Evolutionary conservation across 306 rosid genomes (phyloP), one percentile per base, ranked within the genome.

Genomic region (Vigna reflexopilosa): DNA sequence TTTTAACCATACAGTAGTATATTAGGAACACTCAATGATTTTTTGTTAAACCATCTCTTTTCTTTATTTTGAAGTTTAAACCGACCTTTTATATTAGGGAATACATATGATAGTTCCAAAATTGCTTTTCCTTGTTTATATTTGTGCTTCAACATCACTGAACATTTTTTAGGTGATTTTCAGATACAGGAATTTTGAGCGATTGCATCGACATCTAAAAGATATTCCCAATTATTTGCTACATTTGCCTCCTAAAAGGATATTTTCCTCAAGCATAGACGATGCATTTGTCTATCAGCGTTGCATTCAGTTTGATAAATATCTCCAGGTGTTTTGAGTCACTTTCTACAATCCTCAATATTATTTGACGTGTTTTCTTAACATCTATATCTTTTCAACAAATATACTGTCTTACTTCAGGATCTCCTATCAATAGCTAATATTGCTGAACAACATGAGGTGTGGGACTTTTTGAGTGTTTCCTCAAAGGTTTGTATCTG

Each of bases 141-240:
- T 70, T 54, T 36, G 71, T 59, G 67, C 76, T 50, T 78, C 34
- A 61, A 62, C 74, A 16, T 52, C 17, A 40, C 70, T 26, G 50
- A 67, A n/a, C 52, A 58, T 64, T 79, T 44, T 40, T 63, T 84
- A 65, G 70, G 44, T 68, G 45, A 55, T 24, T 40, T 80, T 55
- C 90, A 96, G 99, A 79, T 96, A 93, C 84, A 90, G 99, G 81
- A 96, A 96, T 84, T 96, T 96, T 86, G 99, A 96, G 90, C 89
- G 96, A 65, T 80, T 96, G 77, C 99, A 96, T 87, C 93, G 97
- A 34, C 85, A 91, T 83, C 97, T 96, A 58, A 96, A 93, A 84
- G 94, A 90, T 59, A 90, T 93, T 82, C 99, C 98, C 24, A 96
- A 96, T 83, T 96, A 96, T 79, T 84, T 89, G 1, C 77, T 96